phyloP scores from a whole-genome alignment of 1,284 basidiomycete species.

The Ustilago cynodontis region DNA sequence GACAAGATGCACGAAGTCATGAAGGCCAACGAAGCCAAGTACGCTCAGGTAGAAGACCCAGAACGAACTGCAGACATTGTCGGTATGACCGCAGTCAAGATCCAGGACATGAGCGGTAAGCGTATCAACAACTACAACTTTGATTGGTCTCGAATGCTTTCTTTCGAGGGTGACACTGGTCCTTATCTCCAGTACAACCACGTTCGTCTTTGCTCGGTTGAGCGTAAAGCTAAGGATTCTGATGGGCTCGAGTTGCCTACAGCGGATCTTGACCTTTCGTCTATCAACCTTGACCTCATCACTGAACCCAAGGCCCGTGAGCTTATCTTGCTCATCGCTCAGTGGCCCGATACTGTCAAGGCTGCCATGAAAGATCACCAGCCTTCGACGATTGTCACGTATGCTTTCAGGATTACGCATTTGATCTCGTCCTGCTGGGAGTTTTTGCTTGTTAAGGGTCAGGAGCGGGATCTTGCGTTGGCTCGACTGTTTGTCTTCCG shows the following conservation, averaged over 20 bases:
- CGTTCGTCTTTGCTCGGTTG: constrained; percentile 91
- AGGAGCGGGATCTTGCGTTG: constrained; percentile 78
- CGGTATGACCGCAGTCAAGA: constrained; percentile 96
- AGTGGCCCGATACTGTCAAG: constrained; percentile 91
- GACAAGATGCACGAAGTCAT: constrained; percentile 97
- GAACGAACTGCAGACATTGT: constrained; percentile 84
- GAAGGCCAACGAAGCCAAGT: constrained; percentile 94
- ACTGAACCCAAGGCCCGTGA: constrained; percentile 82
- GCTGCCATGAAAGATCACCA: constrained; percentile 87
- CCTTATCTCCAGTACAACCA: constrained; percentile 80
- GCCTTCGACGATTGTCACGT: constrained; percentile 87
- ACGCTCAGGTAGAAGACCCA: constrained; percentile 88
- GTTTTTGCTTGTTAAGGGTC: constrained; percentile 83
- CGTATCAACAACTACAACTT: constrained; percentile 98
- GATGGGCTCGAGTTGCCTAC: constrained; percentile 80
- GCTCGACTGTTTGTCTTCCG: constrained; percentile 93
- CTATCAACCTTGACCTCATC: constrained; percentile 78
- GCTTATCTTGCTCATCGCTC: constrained; percentile 85
- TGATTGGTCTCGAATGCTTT: constrained; percentile 93
- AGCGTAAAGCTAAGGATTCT: constrained; percentile 84
- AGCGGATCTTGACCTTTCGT: constrained; percentile 75
- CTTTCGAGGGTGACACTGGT: constrained; percentile 96
- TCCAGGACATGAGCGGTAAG: constrained; percentile 97
- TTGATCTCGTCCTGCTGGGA: constrained; percentile 91
- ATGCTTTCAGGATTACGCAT: constrained; percentile 81